These are phyloP conservation scores for Lecanosticta acicola DNA, from an alignment of 2,329 filamentous ascomycete genomes.

Conservation along the genomic window DNA sequence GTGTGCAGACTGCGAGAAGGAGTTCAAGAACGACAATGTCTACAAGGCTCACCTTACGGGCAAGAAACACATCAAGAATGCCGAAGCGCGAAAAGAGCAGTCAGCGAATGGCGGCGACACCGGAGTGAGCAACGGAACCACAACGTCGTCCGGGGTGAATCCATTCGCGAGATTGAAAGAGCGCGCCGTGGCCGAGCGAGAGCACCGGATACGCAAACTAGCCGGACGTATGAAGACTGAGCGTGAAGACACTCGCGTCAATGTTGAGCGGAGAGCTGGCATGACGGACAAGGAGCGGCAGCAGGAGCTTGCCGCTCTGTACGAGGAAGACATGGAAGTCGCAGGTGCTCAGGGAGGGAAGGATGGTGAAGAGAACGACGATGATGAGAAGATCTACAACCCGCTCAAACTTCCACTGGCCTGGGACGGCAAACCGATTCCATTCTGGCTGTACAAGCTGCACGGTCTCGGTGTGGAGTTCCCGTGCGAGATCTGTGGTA, in stretches of 20 bases:
- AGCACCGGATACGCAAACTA: slow-evolving; percentile 75
- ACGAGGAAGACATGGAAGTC: slow-evolving; percentile 57
- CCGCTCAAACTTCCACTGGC: slow-evolving; percentile 90
- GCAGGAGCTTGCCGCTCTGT: slow-evolving; percentile 84
- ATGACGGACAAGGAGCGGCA: slow-evolving; percentile 96
- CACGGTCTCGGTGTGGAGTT: slow-evolving; percentile 95
- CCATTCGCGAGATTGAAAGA: slow-evolving; percentile 62
- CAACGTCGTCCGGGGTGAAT: slow-evolving; percentile 15
- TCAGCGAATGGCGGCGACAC: slow-evolving; percentile 21
- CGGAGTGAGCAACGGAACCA: slow-evolving; percentile 15
- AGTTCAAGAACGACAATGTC: slow-evolving; percentile 92
- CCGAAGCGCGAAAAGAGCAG: slow-evolving; percentile 54
- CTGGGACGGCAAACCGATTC: slow-evolving; percentile 98
- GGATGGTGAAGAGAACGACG: slow-evolving; percentile 57
- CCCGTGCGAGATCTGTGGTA: slow-evolving; percentile 92
- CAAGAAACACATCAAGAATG: slow-evolving; percentile 87
- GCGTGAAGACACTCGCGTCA: slow-evolving; percentile 81
- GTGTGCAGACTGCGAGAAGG: slow-evolving; percentile 88
- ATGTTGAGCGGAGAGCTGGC: slow-evolving; percentile 91
- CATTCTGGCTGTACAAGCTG: slow-evolving; percentile 97
- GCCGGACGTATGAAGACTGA: slow-evolving; percentile 79
- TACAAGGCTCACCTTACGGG: slow-evolving; percentile 84
- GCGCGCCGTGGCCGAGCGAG: slow-evolving; percentile 80
- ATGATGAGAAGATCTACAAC: slow-evolving; percentile 88
- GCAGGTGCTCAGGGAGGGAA: slow-evolving; percentile 42